Percentiles rank a stretch among this genome's conserved stretches.
phyloP scores from a whole-genome alignment of 345 rosid genomes.

The Aegle marmelos region DNA sequence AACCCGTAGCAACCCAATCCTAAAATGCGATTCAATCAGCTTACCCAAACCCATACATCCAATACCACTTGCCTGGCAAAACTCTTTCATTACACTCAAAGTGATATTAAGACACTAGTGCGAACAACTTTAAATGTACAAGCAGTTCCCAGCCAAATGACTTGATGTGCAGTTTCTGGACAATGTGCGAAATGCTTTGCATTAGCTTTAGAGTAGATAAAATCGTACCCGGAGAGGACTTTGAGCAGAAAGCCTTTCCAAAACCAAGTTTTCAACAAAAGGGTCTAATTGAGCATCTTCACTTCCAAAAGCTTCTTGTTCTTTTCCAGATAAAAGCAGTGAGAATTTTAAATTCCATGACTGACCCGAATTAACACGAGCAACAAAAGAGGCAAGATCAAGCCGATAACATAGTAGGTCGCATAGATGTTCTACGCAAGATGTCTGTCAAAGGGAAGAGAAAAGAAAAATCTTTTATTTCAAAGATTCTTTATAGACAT shows the following conservation, averaged over 20 bases:
- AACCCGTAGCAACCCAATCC: background rate
- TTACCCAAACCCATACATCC: background rate
- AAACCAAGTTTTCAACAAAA: slow-evolving; percentile 88
- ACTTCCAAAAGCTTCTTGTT: slow-evolving; percentile 28
- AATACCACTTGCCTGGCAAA: no score
- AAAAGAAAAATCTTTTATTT: background rate
- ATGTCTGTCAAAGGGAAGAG: slow-evolving; percentile 50
- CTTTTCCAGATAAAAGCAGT: slow-evolving; percentile 57
- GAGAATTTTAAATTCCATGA: slow-evolving; percentile 76
- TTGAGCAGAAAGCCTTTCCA: slow-evolving; percentile 94
- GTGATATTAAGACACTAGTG: background rate
- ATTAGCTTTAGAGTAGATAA: background rate
- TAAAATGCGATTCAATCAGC: background rate
- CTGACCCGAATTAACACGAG: slow-evolving; percentile 80
- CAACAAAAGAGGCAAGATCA: slow-evolving; percentile 86
- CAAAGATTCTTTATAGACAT: background rate
- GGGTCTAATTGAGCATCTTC: slow-evolving; percentile 61
- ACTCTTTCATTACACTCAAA: background rate
- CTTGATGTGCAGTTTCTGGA: background rate
- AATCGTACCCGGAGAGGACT: slow-evolving; percentile 85
- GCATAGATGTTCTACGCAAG: slow-evolving; percentile 84
- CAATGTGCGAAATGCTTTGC: background rate
- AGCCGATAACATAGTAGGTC: slow-evolving; percentile 80
- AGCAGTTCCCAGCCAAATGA: background rate
- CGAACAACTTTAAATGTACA: background rate